Conservation (phyloP, 768 basidiomycete species). For the Tephrocybe rancida region DNA sequence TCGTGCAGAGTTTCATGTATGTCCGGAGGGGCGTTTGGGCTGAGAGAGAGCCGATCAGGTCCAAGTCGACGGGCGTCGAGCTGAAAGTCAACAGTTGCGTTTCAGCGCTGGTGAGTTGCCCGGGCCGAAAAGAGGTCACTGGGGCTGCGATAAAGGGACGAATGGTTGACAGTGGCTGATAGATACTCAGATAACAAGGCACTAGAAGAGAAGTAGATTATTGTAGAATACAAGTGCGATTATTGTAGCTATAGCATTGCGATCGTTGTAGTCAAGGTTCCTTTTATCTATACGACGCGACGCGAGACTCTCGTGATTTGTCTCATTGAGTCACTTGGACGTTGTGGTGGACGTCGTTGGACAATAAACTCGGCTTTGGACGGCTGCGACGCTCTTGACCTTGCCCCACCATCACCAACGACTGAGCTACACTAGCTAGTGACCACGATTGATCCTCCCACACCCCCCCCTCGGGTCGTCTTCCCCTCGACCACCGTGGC, state of each 20-base stretch:
- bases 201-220: background rate
- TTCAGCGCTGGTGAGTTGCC: too few species aligned
- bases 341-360: constrained; percentile 14
- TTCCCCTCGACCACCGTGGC: constrained; percentile 39
- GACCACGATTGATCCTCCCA: constrained; percentile 69
- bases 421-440: background rate
- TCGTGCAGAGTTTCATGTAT: too few species aligned
- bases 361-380: constrained; percentile 17
- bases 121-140: too few species aligned
- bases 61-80: too few species aligned
- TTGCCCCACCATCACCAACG: constrained; percentile 12
- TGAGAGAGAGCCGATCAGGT: too few species aligned
- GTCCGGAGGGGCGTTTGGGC: too few species aligned
- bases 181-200: background rate
- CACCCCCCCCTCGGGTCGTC: constrained; percentile 59
- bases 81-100: too few species aligned
- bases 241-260: background rate
- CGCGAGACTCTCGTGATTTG: constrained; percentile 24
- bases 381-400: constrained; percentile 6
- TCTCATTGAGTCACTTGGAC: constrained; percentile 18
- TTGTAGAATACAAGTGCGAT: background rate
- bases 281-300: background rate
- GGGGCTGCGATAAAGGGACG: background rate
- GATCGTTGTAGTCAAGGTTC: background rate
- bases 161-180: background rate